Conservation (phyloP, 306 rosid species). For the Echinosophora koreensis region DNA sequence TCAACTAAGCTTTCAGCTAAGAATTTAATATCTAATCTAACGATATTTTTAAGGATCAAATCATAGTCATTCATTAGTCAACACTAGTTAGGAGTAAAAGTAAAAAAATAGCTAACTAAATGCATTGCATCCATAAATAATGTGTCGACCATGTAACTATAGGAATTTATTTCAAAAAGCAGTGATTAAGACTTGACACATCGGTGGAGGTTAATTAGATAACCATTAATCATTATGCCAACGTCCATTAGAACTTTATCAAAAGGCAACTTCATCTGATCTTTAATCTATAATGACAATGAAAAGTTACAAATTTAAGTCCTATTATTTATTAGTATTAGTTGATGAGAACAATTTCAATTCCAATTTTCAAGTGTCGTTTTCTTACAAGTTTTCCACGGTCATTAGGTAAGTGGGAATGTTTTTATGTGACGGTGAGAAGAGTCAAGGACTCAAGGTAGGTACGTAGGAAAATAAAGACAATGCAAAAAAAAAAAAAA, state of each 20-base stretch:
- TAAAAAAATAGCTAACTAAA: neutral
- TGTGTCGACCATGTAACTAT: neutral
- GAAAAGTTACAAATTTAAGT: neutral
- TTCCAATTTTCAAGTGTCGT: neutral
- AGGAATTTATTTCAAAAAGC: neutral
- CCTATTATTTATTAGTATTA: no score
- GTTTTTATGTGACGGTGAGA: neutral
- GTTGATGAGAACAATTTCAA: neutral
- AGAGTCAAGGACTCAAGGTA: conserved; percentile 12
- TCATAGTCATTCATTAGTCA: neutral
- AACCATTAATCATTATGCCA: neutral
- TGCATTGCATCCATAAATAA: neutral
- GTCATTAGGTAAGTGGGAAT: neutral
- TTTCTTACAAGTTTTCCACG: conserved; percentile 16
- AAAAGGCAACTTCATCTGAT: conserved; percentile 1
- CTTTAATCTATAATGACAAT: neutral
- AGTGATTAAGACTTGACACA: neutral
- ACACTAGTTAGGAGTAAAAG: neutral
- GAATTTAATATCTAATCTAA: no score
- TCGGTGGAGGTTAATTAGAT: neutral
- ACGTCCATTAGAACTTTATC: neutral
- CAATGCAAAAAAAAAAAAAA: neutral
- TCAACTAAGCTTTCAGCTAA: no score
- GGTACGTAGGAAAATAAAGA: neutral
- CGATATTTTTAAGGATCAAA: no score